A percentile compares a stretch with the other conserved stretches of the same genome.
Conservation (phyloP, 352 stramenopile species). For the Halophytophthora polymorphica region DNA sequence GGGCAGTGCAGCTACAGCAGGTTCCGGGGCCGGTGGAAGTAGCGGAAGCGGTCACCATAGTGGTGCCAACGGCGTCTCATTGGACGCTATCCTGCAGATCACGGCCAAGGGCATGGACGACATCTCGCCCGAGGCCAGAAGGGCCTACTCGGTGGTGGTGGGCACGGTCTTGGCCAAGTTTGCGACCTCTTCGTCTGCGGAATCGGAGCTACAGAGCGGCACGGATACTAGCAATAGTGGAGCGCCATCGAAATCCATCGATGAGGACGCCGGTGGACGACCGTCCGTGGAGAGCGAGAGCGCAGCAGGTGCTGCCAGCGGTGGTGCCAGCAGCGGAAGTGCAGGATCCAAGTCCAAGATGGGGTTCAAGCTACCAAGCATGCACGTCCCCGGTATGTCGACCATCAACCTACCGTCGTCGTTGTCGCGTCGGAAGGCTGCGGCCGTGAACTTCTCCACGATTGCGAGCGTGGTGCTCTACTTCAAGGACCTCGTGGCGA, state of each 20-base stretch:
- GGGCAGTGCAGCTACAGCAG: slow-evolving; percentile 9
- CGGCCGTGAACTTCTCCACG: slow-evolving; percentile 64
- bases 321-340: slow-evolving; percentile 5
- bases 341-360: slow-evolving; percentile 47
- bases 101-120: slow-evolving; percentile 81
- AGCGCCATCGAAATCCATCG: slow-evolving; percentile 15
- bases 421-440: slow-evolving; percentile 56
- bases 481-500: slow-evolving; percentile 70
- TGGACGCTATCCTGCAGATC: slow-evolving; percentile 71
- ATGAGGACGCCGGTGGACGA: slow-evolving; percentile 30
- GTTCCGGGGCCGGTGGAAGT: slow-evolving; percentile 12
- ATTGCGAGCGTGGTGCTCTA: slow-evolving; percentile 73
- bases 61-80: slow-evolving; percentile 32
- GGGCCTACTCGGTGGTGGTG: slow-evolving; percentile 62
- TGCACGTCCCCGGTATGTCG: slow-evolving; percentile 65
- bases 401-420: slow-evolving; percentile 40
- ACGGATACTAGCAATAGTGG: slow-evolving; percentile 13
- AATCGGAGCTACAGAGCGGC: slow-evolving; percentile 40
- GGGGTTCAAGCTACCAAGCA: slow-evolving; percentile 59
- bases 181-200: slow-evolving; percentile 38
- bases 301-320: slow-evolving; percentile 14
- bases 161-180: slow-evolving; percentile 80
- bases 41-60: slow-evolving; percentile 8
- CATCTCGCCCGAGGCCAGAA: slow-evolving; percentile 49
- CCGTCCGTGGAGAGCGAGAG: slow-evolving; percentile 24